Conservation (phyloP, 352 stramenopile genomes). For the Phytophthora pini region DNA sequence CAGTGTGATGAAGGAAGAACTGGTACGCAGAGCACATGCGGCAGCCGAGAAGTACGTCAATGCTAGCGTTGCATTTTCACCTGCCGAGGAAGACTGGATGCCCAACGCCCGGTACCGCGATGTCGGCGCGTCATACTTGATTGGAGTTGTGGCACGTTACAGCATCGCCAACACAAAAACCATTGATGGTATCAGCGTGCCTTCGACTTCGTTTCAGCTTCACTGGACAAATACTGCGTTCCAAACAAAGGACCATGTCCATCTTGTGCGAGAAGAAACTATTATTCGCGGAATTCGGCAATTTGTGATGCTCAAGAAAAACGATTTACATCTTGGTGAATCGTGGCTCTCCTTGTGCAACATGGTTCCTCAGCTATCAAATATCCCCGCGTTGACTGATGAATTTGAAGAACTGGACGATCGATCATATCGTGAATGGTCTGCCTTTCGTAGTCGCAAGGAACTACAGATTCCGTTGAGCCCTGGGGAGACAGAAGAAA, state of each 20-base stretch:
- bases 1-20: neutral
- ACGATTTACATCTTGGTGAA: conserved; percentile 1
- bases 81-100: neutral
- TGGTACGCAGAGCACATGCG: neutral
- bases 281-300: conserved; percentile 1
- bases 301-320: conserved; percentile 1
- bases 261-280: neutral
- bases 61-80: neutral
- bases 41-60: neutral
- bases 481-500: conserved; percentile 6
- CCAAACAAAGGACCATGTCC: conserved; percentile 3
- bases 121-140: neutral
- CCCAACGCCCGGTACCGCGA: neutral
- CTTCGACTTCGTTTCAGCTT: neutral
- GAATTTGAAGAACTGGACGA: conserved; percentile 19
- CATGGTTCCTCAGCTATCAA: conserved; percentile 2
- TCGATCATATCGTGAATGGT: conserved; percentile 8
- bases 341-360: conserved; percentile 1
- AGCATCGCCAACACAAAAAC: neutral
- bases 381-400: conserved; percentile 2
- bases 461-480: conserved; percentile 14
- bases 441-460: conserved; percentile 4
- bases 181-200: neutral
- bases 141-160: neutral
- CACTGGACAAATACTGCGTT: neutral